Evolutionary conservation across 1,284 basidiomycete species (phyloP).

Genomic region (Cutaneotrichosporon cutaneum): DNA sequence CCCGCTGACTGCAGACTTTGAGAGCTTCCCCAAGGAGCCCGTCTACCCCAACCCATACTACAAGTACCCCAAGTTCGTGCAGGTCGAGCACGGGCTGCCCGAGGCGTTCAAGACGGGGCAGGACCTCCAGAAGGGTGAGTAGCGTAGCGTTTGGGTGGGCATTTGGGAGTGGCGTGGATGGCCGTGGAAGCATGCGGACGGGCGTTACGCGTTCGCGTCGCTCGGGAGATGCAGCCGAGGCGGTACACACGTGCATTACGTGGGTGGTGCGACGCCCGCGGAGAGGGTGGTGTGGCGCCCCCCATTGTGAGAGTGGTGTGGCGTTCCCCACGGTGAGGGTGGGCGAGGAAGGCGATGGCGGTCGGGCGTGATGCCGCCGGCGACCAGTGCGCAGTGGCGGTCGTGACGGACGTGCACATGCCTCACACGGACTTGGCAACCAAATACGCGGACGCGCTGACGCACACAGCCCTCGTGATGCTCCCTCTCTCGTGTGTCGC

Average conservation of each 20-base stretch:
- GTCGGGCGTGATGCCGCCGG: not conserved
- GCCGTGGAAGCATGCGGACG: not conserved
- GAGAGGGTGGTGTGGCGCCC: not conserved
- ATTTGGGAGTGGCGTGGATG: not conserved
- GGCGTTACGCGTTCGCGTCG: not conserved
- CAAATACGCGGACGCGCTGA: not conserved
- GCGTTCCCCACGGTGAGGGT: not conserved
- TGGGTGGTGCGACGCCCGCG: not conserved
- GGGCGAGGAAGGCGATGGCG: not conserved
- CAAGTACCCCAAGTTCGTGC: constrained; percentile 52
- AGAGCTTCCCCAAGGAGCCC: constrained; percentile 36
- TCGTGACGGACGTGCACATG: not conserved
- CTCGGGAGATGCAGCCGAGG: not conserved
- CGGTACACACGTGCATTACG: not conserved
- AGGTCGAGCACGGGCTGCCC: constrained; percentile 41
- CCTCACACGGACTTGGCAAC: not conserved
- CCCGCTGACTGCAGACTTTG: constrained; percentile 24
- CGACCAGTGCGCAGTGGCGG: not conserved
- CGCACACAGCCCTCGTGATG: constrained; percentile 40
- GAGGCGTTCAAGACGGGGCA: constrained; percentile 43
- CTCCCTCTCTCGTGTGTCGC: constrained; percentile 46
- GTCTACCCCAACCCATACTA: constrained; percentile 47
- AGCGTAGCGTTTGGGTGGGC: not conserved
- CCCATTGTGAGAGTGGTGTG: not conserved
- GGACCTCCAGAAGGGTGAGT: constrained; percentile 51